Percentiles rank a stretch among this genome's conserved stretches.
phyloP scores from a whole-genome alignment of 306 rosid genomes.

The Quercus glauca region DNA sequence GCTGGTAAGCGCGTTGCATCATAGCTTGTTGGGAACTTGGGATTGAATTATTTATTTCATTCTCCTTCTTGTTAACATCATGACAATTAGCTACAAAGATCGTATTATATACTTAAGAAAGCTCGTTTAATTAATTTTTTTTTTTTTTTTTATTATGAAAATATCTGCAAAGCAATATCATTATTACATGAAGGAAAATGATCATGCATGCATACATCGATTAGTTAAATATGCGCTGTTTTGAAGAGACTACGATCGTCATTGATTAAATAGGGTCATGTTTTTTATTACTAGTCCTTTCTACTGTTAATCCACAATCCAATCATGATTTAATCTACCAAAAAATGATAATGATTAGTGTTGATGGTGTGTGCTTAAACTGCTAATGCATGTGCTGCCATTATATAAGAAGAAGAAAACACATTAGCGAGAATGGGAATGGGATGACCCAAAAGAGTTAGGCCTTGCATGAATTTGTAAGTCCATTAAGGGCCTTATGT shows the following conservation, averaged over 20 bases:
- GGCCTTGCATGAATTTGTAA: too few species aligned
- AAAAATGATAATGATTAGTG: background rate
- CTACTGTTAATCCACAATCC: slow-evolving; percentile 11
- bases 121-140: too few species aligned
- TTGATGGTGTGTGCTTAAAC: background rate
- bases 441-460: background rate
- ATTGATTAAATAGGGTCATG: background rate
- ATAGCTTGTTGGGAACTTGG: background rate
- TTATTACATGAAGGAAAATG: background rate
- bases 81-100: background rate
- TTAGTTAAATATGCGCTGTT: background rate
- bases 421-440: background rate
- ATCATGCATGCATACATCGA: background rate
- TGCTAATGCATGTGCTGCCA: background rate
- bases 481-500: too few species aligned
- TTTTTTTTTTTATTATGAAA: background rate
- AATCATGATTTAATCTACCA: slow-evolving; percentile 3
- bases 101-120: background rate
- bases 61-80: background rate
- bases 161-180: background rate
- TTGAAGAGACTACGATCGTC: background rate
- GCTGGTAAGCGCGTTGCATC: background rate
- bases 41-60: background rate
- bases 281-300: background rate
- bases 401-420: background rate